phyloP scores from a whole-genome alignment of 768 basidiomycete genomes.

The Lactifluus rugatus region DNA sequence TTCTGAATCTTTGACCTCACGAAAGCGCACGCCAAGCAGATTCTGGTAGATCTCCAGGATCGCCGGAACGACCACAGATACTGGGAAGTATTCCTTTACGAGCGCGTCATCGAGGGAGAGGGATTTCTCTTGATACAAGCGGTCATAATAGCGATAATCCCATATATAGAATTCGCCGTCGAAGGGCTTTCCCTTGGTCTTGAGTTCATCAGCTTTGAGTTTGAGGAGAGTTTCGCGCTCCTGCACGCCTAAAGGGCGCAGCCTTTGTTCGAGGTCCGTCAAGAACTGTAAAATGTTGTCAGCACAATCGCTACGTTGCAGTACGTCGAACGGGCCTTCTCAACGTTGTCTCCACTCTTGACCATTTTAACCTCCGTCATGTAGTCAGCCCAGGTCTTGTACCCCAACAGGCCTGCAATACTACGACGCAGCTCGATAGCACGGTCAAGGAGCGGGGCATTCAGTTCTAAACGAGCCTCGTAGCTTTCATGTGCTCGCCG shows the following conservation, averaged over 20 bases:
- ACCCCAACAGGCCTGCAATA: constrained; percentile 58
- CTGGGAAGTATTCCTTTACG: constrained; percentile 87
- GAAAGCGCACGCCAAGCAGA: constrained; percentile 65
- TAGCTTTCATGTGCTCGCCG: constrained; percentile 53
- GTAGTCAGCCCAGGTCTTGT: constrained; percentile 78
- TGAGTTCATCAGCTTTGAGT: constrained; percentile 68
- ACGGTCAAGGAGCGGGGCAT: constrained; percentile 59
- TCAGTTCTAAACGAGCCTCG: constrained; percentile 59
- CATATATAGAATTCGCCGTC: constrained; percentile 72
- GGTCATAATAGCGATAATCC: constrained; percentile 75
- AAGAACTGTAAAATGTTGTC: constrained; percentile 46
- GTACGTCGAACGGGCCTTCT: constrained; percentile 34
- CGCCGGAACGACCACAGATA: constrained; percentile 68
- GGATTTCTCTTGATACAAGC: constrained; percentile 53
- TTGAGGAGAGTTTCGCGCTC: constrained; percentile 59
- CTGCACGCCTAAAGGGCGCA: constrained; percentile 60
- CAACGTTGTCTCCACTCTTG: constrained; percentile 53
- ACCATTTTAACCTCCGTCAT: constrained; percentile 82
- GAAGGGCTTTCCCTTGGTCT: constrained; percentile 46
- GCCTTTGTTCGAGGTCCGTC: constrained; percentile 60
- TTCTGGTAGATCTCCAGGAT: constrained; percentile 81
- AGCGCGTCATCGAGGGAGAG: constrained; percentile 65
- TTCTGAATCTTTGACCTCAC: constrained; percentile 39
- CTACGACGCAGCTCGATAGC: constrained; percentile 61
- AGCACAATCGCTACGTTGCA: background rate